Percentiles rank a stretch among this genome's conserved stretches.
phyloP scores from a whole-genome alignment of 345 rosid genomes.

The Linum tenue region DNA sequence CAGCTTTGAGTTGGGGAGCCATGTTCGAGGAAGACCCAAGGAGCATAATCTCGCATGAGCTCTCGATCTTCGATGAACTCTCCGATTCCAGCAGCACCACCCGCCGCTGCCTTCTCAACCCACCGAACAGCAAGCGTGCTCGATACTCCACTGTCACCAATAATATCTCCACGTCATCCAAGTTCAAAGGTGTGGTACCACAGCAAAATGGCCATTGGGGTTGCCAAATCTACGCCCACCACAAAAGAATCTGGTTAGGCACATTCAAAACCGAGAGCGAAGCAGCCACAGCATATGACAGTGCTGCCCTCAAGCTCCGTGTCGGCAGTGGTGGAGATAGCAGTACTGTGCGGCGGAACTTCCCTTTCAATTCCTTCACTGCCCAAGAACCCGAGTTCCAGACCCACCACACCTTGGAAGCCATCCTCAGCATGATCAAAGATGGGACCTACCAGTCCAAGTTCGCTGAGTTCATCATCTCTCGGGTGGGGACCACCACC shows the following conservation, averaged over 20 bases:
- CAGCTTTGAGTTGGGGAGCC: not conserved
- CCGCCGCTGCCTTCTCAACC: slow-evolving; percentile 5
- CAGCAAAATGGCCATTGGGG: slow-evolving; percentile 66
- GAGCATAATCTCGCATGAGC: slow-evolving; percentile 21
- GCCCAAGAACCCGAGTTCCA: slow-evolving; percentile 40
- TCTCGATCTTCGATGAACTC: slow-evolving; percentile 11
- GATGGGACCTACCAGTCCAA: slow-evolving; percentile 58
- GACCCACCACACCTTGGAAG: slow-evolving; percentile 26
- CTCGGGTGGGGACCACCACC: slow-evolving; percentile 13
- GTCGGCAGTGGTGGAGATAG: slow-evolving; percentile 18
- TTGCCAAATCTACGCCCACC: slow-evolving; percentile 49
- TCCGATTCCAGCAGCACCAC: slow-evolving; percentile 33
- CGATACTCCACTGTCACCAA: slow-evolving; percentile 2
- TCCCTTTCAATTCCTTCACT: slow-evolving; percentile 25
- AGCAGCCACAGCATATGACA: slow-evolving; percentile 65
- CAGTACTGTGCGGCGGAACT: slow-evolving; percentile 22
- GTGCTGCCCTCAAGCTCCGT: slow-evolving; percentile 48
- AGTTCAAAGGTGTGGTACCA: slow-evolving; percentile 52
- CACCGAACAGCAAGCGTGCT: slow-evolving; percentile 15
- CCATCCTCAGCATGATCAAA: slow-evolving; percentile 41
- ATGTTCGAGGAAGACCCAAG: slow-evolving; percentile 20
- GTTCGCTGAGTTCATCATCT: slow-evolving; percentile 32
- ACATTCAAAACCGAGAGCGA: slow-evolving; percentile 50
- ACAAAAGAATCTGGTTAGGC: slow-evolving; percentile 59
- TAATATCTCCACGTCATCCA: slow-evolving; percentile 7